A percentile compares a stretch with the other conserved stretches of the same genome.
Conservation (phyloP, 2,329 filamentous ascomycete species). For the Pseudogymnoascus sp. region DNA sequence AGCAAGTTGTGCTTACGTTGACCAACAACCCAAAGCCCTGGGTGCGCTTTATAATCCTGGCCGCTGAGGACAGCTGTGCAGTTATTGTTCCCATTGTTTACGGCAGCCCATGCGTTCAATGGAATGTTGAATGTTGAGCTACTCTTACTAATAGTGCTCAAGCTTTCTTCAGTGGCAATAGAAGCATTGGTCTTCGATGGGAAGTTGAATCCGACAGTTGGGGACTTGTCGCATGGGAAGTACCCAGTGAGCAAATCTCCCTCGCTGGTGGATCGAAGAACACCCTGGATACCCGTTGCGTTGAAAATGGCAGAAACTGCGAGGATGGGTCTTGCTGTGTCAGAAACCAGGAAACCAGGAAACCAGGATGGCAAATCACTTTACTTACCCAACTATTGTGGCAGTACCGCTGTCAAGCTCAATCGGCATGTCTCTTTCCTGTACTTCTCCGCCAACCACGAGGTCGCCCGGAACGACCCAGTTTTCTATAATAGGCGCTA, state of each 20-base stretch:
- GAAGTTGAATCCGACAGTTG: conserved; percentile 14
- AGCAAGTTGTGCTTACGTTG: not conserved
- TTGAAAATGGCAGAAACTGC: not conserved
- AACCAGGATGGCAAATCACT: too few species aligned
- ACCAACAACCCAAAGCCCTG: not conserved
- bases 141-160: not conserved
- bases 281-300: not conserved
- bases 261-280: not conserved
- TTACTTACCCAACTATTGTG: not conserved
- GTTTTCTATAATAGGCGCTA: not conserved
- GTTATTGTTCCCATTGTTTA: not conserved
- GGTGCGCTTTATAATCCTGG: not conserved
- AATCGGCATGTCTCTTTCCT: not conserved
- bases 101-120: not conserved
- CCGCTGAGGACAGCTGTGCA: not conserved
- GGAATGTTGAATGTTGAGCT: not conserved
- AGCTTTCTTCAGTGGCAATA: not conserved
- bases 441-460: not conserved
- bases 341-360: not conserved
- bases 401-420: not conserved
- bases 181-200: conserved; percentile 12
- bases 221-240: conserved; percentile 14
- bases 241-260: conserved; percentile 13
- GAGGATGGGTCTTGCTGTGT: not conserved
- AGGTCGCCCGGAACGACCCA: not conserved